Conservation (phyloP, 768 basidiomycete species). For the Amanita inopinata region DNA sequence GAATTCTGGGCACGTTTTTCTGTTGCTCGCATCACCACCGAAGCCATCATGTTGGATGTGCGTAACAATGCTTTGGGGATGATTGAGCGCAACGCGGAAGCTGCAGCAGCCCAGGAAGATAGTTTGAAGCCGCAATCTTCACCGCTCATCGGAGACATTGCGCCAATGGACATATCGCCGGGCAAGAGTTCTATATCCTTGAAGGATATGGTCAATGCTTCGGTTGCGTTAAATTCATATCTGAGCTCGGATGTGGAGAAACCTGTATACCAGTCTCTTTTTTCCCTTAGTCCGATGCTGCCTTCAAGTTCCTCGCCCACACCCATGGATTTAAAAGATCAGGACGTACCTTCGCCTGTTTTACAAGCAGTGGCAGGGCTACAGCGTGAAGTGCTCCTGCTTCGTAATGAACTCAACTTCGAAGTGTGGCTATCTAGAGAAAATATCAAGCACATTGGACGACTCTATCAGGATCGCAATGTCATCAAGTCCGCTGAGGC, state of each 20-base stretch:
- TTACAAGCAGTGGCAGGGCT: conserved; percentile 58
- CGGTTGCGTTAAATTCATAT: conserved; percentile 64
- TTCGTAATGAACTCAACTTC: conserved; percentile 78
- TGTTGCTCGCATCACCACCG: conserved; percentile 51
- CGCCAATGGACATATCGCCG: conserved; percentile 26
- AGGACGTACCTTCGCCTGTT: conserved; percentile 34
- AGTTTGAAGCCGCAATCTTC: background rate
- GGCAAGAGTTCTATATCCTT: conserved; percentile 44
- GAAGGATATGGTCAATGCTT: conserved; percentile 67
- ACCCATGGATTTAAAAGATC: conserved; percentile 13
- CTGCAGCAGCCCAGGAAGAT: conserved; percentile 1
- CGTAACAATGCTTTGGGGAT: conserved; percentile 45
- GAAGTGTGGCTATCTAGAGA: conserved; percentile 78
- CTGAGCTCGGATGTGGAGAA: conserved; percentile 51
- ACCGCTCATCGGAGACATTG: conserved; percentile 18
- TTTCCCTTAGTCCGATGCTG: conserved; percentile 23
- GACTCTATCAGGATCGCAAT: conserved; percentile 65
- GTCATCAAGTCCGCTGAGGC: conserved; percentile 67
- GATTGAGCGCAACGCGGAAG: conserved; percentile 22
- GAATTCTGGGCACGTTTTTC: conserved; percentile 62
- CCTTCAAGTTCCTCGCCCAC: background rate
- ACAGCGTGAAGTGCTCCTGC: conserved; percentile 65
- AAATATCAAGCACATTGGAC: conserved; percentile 75
- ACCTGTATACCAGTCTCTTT: conserved; percentile 33
- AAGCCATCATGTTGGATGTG: conserved; percentile 60